phyloP scores from a whole-genome alignment of 2,329 filamentous ascomycete species.

The Alternaria gansuensis region DNA sequence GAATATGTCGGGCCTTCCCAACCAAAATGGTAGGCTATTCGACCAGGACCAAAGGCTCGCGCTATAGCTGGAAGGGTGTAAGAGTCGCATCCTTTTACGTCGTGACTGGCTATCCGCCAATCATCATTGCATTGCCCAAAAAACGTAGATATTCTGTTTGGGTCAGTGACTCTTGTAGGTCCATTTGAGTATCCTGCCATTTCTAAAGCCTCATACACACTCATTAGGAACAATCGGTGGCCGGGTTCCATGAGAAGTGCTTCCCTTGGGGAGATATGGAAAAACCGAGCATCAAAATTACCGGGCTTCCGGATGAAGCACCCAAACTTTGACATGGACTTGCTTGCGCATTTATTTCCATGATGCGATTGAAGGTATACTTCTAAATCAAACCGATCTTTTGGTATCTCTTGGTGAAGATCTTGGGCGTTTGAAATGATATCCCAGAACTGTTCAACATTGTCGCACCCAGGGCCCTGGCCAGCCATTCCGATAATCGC shows the following conservation, averaged over 20 bases:
- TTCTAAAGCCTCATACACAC: conserved; percentile 40
- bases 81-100: neutral
- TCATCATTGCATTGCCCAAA: conserved; percentile 48
- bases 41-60: neutral
- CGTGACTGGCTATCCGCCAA: conserved; percentile 7
- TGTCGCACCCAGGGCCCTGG: neutral
- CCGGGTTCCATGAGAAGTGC: conserved; percentile 37
- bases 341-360: too few relatives aligned
- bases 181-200: conserved; percentile 36
- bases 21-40: neutral
- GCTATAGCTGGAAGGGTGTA: neutral
- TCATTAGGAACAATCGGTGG: conserved; percentile 33
- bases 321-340: neutral
- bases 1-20: neutral
- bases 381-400: neutral
- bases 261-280: conserved; percentile 38
- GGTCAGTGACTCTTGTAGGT: conserved; percentile 37
- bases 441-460: neutral
- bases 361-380: too few relatives aligned
- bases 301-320: neutral
- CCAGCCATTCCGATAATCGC: neutral
- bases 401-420: neutral
- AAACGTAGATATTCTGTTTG: conserved; percentile 42
- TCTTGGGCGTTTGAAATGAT: neutral
- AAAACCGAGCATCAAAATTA: neutral